These are phyloP conservation scores for Aspergillus spinulosporus DNA, from an alignment of 2,329 filamentous ascomycete genomes.

Conservation along the genomic window DNA sequence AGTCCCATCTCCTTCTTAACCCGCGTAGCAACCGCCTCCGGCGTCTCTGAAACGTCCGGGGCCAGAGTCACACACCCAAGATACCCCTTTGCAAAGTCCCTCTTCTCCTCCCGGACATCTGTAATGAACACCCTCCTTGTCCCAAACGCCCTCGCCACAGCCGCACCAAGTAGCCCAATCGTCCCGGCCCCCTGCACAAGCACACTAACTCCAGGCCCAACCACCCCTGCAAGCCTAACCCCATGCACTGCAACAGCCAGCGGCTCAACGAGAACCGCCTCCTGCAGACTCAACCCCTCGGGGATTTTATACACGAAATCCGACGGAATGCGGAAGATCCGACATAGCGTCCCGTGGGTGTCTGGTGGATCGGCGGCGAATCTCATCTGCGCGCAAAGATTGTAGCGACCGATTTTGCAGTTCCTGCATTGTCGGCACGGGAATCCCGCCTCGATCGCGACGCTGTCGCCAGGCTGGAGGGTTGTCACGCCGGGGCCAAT, in stretches of 20 bases:
- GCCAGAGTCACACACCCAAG: conserved; percentile 36
- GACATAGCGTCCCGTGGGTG: conserved; percentile 41
- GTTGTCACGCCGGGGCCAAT: conserved; percentile 28
- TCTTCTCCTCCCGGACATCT: conserved; percentile 60
- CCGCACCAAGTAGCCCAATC: conserved; percentile 62
- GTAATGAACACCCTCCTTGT: conserved; percentile 61
- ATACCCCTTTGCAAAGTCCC: conserved; percentile 50
- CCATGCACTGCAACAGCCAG: conserved; percentile 50
- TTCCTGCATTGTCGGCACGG: conserved; percentile 38
- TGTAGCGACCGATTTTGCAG: conserved; percentile 44
- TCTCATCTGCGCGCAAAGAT: conserved; percentile 42
- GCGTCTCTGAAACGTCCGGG: no score
- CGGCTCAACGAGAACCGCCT: conserved; percentile 52
- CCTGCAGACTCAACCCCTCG: conserved; percentile 31
- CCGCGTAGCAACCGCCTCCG: no score
- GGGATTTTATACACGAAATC: conserved; percentile 45
- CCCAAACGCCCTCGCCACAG: conserved; percentile 62
- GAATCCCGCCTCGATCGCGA: conserved; percentile 39
- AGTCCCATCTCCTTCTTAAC: no score
- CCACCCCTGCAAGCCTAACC: conserved; percentile 37
- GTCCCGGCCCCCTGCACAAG: conserved; percentile 65
- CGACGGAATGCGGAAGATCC: conserved; percentile 40
- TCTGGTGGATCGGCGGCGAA: conserved; percentile 42
- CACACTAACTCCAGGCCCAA: conserved; percentile 43
- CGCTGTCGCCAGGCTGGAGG: conserved; percentile 32